Evolutionary conservation across 192 early-diverging fungal genomes (phyloP).

Genomic region (Umbelopsis sp.): DNA sequence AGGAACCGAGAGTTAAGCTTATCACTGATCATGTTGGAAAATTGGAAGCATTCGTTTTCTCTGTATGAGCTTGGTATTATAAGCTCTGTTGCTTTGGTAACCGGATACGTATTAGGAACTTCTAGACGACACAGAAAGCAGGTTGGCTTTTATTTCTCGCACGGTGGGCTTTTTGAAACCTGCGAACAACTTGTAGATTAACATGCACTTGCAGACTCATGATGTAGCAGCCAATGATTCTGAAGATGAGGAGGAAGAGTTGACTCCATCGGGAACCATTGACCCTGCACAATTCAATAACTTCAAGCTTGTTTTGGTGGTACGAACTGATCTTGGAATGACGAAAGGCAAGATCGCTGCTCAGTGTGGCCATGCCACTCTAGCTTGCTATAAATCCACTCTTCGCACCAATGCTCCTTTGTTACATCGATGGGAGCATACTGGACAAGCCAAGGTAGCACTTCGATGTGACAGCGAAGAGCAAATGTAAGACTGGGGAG

Average conservation of each 20-base stretch:
- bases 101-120: neutral
- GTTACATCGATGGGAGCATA: conserved; percentile 66
- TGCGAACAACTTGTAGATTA: neutral
- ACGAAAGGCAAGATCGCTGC: conserved; percentile 93
- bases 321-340: conserved; percentile 93
- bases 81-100: conserved; percentile 13
- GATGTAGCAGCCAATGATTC: neutral
- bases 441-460: conserved; percentile 86
- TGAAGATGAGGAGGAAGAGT: conserved; percentile 40
- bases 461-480: conserved; percentile 77
- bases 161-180: neutral
- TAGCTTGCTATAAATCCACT: conserved; percentile 78
- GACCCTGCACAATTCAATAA: conserved; percentile 4
- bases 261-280: conserved; percentile 8
- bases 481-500: conserved; percentile 63
- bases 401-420: conserved; percentile 49
- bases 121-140: neutral
- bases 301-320: conserved; percentile 53
- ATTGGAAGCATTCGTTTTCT: conserved; percentile 10
- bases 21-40: neutral
- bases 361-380: conserved; percentile 92
- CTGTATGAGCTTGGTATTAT: conserved; percentile 4
- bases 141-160: neutral
- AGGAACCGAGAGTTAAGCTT: neutral
- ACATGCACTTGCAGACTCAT: conserved; percentile 19